A percentile compares a stretch with the other conserved stretches of the same genome.
phyloP scores from a whole-genome alignment of 2,329 filamentous ascomycete genomes.

The Penicillium nordicum region DNA sequence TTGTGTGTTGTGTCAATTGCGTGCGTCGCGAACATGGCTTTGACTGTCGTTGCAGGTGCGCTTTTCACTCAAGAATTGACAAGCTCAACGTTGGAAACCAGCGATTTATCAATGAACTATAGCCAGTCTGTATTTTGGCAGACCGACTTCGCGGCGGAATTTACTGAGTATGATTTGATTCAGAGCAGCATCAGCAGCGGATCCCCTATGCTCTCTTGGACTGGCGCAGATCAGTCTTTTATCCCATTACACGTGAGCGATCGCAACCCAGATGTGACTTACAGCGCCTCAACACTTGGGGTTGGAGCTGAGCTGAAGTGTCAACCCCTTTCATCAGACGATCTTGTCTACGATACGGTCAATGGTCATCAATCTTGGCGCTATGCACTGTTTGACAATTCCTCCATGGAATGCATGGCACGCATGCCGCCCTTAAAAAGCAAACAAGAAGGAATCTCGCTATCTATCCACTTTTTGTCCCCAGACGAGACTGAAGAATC shows the following conservation, averaged over 20 bases:
- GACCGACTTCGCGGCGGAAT: slow-evolving; percentile 33
- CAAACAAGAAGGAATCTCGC: slow-evolving; percentile 23
- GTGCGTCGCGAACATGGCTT: slow-evolving; percentile 29
- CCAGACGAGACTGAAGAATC: slow-evolving; percentile 20
- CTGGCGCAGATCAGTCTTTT: slow-evolving; percentile 31
- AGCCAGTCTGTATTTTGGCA: slow-evolving; percentile 28
- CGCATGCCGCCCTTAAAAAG: slow-evolving; percentile 25
- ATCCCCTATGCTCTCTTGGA: slow-evolving; percentile 32
- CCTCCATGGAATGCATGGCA: slow-evolving; percentile 25
- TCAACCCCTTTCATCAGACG: slow-evolving; percentile 14
- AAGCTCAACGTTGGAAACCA: slow-evolving; percentile 24
- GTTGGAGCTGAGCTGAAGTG: slow-evolving; percentile 30
- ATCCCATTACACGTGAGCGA: slow-evolving; percentile 25
- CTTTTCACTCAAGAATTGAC: slow-evolving; percentile 34
- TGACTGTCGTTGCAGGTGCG: slow-evolving; percentile 33
- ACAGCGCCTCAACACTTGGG: slow-evolving; percentile 29
- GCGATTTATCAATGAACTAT: slow-evolving; percentile 28
- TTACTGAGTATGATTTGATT: slow-evolving; percentile 36
- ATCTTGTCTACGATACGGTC: slow-evolving; percentile 13
- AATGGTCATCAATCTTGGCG: slow-evolving; percentile 23
- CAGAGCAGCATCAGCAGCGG: slow-evolving; percentile 36
- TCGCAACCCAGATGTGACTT: slow-evolving; percentile 22
- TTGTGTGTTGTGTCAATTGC: slow-evolving; percentile 30
- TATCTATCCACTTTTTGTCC: slow-evolving; percentile 36
- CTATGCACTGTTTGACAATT: slow-evolving; percentile 25